These are phyloP conservation scores for Coprinopsis strossmayeri DNA, from an alignment of 768 basidiomycete species.

Conservation along the genomic window DNA sequence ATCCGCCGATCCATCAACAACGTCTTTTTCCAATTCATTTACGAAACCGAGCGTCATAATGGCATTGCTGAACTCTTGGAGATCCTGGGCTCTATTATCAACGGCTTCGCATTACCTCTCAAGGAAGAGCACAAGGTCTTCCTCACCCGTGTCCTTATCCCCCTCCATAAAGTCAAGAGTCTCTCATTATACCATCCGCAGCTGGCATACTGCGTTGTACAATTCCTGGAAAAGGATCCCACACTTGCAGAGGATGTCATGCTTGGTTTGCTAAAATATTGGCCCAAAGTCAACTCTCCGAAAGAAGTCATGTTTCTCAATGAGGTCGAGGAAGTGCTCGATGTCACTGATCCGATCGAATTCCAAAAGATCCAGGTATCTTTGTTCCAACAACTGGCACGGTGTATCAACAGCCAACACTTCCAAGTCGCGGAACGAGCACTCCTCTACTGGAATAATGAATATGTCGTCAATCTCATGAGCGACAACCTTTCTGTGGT, in stretches of 20 bases:
- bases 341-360: constrained; percentile 94
- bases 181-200: constrained; percentile 99
- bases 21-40: constrained; percentile 98
- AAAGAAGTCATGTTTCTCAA: constrained; percentile 99
- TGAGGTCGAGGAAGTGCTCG: constrained; percentile 97
- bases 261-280: constrained; percentile 91
- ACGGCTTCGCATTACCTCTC: constrained; percentile 94
- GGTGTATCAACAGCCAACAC: constrained; percentile 98
- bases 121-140: constrained; percentile 99
- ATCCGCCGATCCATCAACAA: constrained; percentile 99
- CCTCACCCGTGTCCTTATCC: constrained; percentile 88
- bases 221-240: constrained; percentile 96
- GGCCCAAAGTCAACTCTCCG: constrained; percentile 99
- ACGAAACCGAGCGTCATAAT: constrained; percentile 98
- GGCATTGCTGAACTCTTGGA: constrained; percentile 98
- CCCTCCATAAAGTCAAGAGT: constrained; percentile 96
- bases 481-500: constrained; percentile 87
- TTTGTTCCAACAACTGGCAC: constrained; percentile 88
- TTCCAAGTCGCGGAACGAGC: constrained; percentile 99
- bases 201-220: constrained; percentile 97
- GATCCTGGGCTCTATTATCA: constrained; percentile 98
- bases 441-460: constrained; percentile 98
- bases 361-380: constrained; percentile 94
- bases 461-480: constrained; percentile 99
- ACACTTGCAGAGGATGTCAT: constrained; percentile 92